Conservation (phyloP, 169 alveolate species). For the Cyclospora cayetanensis region DNA sequence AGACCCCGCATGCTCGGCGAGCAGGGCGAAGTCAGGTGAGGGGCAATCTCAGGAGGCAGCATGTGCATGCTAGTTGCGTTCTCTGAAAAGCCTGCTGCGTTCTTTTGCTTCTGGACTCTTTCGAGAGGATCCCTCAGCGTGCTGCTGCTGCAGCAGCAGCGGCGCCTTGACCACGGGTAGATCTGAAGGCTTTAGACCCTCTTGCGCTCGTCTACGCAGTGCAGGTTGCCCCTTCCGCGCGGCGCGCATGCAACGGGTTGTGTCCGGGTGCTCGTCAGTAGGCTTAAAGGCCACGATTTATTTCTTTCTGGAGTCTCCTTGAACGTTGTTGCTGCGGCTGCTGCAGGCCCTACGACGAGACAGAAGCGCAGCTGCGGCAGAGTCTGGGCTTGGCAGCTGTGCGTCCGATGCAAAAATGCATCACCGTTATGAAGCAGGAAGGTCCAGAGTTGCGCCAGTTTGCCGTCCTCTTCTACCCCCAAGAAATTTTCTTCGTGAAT, state of each 20-base stretch:
- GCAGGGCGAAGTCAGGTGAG: neutral
- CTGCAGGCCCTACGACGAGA: slow-evolving; percentile 70
- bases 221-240: too few relatives aligned
- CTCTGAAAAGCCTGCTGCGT: neutral
- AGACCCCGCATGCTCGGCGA: neutral
- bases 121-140: too few relatives aligned
- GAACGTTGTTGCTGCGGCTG: neutral
- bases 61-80: neutral
- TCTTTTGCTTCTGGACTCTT: too few relatives aligned
- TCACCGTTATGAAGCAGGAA: slow-evolving; percentile 48
- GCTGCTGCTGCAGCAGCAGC: too few relatives aligned
- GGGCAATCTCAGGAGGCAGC: neutral
- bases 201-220: too few relatives aligned
- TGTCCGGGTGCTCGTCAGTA: too few relatives aligned
- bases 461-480: slow-evolving; percentile 64
- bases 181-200: too few relatives aligned
- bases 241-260: too few relatives aligned
- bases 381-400: slow-evolving; percentile 52
- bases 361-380: slow-evolving; percentile 69
- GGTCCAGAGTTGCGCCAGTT: neutral
- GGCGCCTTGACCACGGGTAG: too few relatives aligned
- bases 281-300: too few relatives aligned
- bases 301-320: neutral
- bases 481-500: slow-evolving; percentile 35
- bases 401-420: slow-evolving; percentile 62